These are phyloP conservation scores for Candida hungchunana DNA, from an alignment of 805 yeast species.

Conservation along the genomic window DNA sequence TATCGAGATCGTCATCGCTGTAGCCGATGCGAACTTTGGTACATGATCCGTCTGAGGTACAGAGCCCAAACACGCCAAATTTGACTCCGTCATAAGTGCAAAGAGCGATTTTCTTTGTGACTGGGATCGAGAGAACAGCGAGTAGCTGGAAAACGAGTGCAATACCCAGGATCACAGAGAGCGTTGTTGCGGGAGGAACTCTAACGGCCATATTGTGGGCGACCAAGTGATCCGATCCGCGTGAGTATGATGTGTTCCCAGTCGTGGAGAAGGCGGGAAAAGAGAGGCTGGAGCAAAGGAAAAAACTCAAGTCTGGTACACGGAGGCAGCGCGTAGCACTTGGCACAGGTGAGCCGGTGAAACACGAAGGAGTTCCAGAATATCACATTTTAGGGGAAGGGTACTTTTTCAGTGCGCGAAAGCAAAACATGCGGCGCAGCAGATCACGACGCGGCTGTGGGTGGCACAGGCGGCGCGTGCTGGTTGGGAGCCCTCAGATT, in stretches of 20 bases:
- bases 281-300: not conserved
- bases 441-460: no score
- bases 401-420: not conserved
- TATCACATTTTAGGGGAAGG: not conserved
- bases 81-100: constrained; percentile 44
- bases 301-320: no score
- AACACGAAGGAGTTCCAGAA: not conserved
- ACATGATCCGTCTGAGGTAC: constrained; percentile 36
- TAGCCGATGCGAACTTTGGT: constrained; percentile 43
- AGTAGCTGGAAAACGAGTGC: constrained; percentile 56
- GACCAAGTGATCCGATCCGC: no score
- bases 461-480: no score
- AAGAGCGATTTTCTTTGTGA: constrained; percentile 44
- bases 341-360: no score
- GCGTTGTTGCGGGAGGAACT: constrained; percentile 32
- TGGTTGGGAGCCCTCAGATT: not conserved
- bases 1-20: constrained; percentile 28
- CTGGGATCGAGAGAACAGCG: constrained; percentile 58
- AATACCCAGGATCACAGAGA: constrained; percentile 37
- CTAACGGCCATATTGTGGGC: constrained; percentile 28
- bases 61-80: constrained; percentile 73
- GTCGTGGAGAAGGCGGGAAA: not conserved
- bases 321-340: no score
- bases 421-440: not conserved
- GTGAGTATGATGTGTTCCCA: not conserved